A percentile compares a stretch with the other conserved stretches of the same genome.
These are phyloP conservation scores for Kockiozyma suomiensis DNA, from an alignment of 805 yeast genomes.

Conservation along the genomic window DNA sequence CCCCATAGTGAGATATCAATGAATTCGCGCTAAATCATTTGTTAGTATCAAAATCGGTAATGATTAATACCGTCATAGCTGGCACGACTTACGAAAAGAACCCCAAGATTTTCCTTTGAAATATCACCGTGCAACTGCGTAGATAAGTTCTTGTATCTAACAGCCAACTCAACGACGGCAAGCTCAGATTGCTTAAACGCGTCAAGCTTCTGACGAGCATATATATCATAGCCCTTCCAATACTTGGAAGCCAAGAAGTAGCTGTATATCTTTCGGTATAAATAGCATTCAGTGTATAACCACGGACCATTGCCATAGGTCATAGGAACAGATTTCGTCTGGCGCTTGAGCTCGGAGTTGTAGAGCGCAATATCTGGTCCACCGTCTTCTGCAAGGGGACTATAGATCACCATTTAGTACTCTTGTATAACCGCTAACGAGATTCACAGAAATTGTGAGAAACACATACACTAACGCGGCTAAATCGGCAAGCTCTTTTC, in stretches of 20 bases:
- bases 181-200: constrained; percentile 73
- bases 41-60: constrained; percentile 39
- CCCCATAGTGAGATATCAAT: constrained; percentile 95
- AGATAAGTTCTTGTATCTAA: constrained; percentile 54
- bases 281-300: constrained; percentile 82
- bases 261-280: constrained; percentile 59
- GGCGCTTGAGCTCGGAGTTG: constrained; percentile 55
- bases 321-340: constrained; percentile 37
- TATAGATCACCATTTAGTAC: no score
- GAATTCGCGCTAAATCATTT: constrained; percentile 84
- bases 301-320: constrained; percentile 90
- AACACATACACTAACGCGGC: constrained; percentile 32
- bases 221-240: constrained; percentile 71
- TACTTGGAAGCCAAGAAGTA: constrained; percentile 40
- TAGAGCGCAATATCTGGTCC: constrained; percentile 49
- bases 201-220: constrained; percentile 65
- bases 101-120: constrained; percentile 36
- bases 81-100: constrained; percentile 26
- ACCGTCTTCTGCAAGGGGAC: constrained; percentile 50
- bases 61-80: constrained; percentile 50
- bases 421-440: no score
- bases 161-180: constrained; percentile 82
- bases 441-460: background rate
- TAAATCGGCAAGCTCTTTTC: constrained; percentile 51
- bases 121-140: constrained; percentile 35